Conservation (phyloP, 139 green algal genomes). For the Haematococcus sp. region DNA sequence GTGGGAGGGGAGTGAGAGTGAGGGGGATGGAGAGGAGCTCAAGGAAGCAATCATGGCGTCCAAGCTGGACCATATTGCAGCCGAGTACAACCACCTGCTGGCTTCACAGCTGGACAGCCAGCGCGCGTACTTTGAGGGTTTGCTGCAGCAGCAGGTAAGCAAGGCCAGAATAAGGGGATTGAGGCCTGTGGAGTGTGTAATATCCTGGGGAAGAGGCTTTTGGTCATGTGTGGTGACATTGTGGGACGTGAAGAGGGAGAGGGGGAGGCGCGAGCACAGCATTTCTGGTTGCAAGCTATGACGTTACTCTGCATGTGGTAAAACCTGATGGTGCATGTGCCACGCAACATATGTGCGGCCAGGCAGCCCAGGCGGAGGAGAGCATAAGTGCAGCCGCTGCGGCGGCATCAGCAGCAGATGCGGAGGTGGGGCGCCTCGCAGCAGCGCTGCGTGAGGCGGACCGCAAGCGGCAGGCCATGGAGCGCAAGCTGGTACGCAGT, state of each 20-base stretch:
- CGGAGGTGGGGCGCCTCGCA: too few species aligned
- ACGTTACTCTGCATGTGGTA: too few species aligned
- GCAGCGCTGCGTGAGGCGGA: conserved; percentile 31
- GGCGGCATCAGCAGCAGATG: conserved; percentile 8
- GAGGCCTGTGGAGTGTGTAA: too few species aligned
- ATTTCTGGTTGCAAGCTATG: too few species aligned
- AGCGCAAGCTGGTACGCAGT: conserved; percentile 55
- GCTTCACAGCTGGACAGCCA: conserved; percentile 89
- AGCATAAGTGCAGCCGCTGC: background rate
- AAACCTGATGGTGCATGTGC: too few species aligned
- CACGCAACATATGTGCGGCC: too few species aligned
- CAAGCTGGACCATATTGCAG: conserved; percentile 73
- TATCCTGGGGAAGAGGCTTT: too few species aligned
- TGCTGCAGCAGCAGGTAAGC: conserved; percentile 31
- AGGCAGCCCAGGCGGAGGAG: too few species aligned
- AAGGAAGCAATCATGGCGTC: conserved; percentile 72
- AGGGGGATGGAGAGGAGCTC: conserved; percentile 15
- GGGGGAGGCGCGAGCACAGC: too few species aligned
- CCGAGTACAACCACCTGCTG: conserved; percentile 93
- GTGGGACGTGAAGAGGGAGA: too few species aligned
- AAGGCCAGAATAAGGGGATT: background rate
- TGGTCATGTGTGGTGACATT: too few species aligned
- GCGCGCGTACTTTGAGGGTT: conserved; percentile 80
- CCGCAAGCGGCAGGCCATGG: conserved; percentile 36
- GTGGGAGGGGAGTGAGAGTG: background rate